A percentile compares a stretch with the other conserved stretches of the same genome.
These are phyloP conservation scores for Metarhizium guizhouense DNA, from an alignment of 2,329 filamentous ascomycete genomes.

Conservation along the genomic window DNA sequence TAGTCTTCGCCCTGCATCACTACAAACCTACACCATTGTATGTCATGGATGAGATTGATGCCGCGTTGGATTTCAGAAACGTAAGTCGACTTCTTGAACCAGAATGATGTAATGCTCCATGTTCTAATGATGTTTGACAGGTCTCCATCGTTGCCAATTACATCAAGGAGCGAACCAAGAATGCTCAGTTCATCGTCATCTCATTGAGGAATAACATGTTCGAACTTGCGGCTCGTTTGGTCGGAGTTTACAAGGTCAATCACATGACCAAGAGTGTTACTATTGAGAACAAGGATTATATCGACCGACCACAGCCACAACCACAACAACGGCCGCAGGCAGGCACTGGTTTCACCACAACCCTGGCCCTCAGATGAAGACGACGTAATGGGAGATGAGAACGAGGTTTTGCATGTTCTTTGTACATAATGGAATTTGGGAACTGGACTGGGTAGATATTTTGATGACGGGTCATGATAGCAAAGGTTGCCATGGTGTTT, in stretches of 20 bases:
- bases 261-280: slow-evolving; percentile 95
- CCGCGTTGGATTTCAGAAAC: slow-evolving; percentile 93
- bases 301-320: slow-evolving; percentile 30
- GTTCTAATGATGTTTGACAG: slow-evolving; percentile 30
- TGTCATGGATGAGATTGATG: slow-evolving; percentile 99
- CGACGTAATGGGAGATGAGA: neutral
- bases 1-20: slow-evolving; percentile 97
- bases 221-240: slow-evolving; percentile 86
- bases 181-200: slow-evolving; percentile 98
- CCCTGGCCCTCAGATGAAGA: slow-evolving; percentile 24
- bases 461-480: neutral
- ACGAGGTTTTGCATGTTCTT: neutral
- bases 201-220: slow-evolving; percentile 99
- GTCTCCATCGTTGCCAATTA: slow-evolving; percentile 97
- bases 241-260: slow-evolving; percentile 99
- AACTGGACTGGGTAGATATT: neutral
- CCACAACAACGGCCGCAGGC: slow-evolving; percentile 21
- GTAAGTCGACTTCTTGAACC: slow-evolving; percentile 45
- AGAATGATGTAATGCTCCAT: neutral
- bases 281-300: slow-evolving; percentile 77
- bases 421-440: slow-evolving; percentile 1
- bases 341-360: slow-evolving; percentile 21
- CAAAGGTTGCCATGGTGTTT: neutral
- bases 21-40: slow-evolving; percentile 97
- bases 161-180: slow-evolving; percentile 98